Conservation (phyloP, 2,329 filamentous ascomycete genomes). For the Penicillium sp. region DNA sequence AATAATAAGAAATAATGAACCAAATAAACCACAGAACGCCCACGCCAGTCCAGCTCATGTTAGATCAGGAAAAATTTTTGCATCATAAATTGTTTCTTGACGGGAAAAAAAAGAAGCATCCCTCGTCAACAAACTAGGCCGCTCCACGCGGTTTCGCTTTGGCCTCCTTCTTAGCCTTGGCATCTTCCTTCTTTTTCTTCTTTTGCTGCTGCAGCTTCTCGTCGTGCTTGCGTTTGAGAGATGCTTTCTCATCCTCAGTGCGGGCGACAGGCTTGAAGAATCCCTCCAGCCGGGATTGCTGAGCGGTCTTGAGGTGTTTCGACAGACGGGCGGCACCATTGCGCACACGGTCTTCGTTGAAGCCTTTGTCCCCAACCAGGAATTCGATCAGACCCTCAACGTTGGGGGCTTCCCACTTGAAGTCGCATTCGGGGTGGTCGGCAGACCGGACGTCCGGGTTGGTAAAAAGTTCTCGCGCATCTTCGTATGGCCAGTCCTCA, state of each 20-base stretch:
- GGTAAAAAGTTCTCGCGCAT: constrained; percentile 89
- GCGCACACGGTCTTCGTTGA: constrained; percentile 90
- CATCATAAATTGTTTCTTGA: not conserved
- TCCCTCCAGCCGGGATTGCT: constrained; percentile 87
- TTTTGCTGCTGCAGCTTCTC: constrained; percentile 89
- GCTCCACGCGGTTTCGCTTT: constrained; percentile 81
- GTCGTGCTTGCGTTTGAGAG: constrained; percentile 87
- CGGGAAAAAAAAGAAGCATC: not conserved
- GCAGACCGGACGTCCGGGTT: constrained; percentile 82
- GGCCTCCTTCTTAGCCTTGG: constrained; percentile 88
- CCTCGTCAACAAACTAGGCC: constrained; percentile 30
- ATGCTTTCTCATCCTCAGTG: constrained; percentile 79
- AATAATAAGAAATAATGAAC: constrained; percentile 3
- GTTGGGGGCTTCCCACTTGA: constrained; percentile 96
- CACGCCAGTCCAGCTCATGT: constrained; percentile 12
- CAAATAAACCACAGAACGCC: constrained; percentile 12
- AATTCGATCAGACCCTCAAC: constrained; percentile 86
- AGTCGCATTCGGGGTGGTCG: constrained; percentile 83
- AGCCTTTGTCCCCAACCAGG: constrained; percentile 90
- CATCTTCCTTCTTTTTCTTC: constrained; percentile 91
- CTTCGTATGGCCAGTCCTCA: constrained; percentile 94
- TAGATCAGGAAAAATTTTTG: constrained; percentile 9
- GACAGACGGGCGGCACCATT: constrained; percentile 72
- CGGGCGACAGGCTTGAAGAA: constrained; percentile 95
- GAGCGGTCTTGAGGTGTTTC: constrained; percentile 87